Base-by-base conservation (phyloP, 208 protist species). In the Wallacemonas sp. region DNA sequence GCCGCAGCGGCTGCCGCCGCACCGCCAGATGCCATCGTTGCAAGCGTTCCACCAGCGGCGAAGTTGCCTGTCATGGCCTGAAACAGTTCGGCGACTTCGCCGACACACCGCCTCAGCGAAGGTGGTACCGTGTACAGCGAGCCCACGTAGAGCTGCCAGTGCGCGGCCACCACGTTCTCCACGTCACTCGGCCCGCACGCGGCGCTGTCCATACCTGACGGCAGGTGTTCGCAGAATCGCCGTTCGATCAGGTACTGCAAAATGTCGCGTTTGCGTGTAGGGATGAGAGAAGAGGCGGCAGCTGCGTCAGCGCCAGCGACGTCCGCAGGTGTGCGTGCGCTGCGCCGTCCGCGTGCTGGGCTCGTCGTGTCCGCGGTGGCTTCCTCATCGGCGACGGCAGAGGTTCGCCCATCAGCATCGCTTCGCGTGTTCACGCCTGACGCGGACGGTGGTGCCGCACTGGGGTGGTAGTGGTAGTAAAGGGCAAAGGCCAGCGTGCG, bases 81-180 rank as follows among this genome's bases (percentile, higher is more conserved):
- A 19, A 90, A 78, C 12, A 89, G 24, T 44, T 76, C 71, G 27
- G 70, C 69, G 26, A 89, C 32, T 36, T 52, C 44, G 8, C 36
- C 26, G 3, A 89, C 44, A 55, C 61, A 52, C 0, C 42, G n/a
- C 39, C 78, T 79, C 17, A 89, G 54, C 0, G 34, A 60, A 1
- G 55, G 22, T 29, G 87, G 74, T 0, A 87, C 69, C 12, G 70
- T 61, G 52, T 76, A 82, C 10, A 89, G 41, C 0, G 67, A 50
- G 4, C 87, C 87, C 50, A 93, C 64, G 29, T 76, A 19, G 15
- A 63, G 44, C 45, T 90, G 70, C 87, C 87, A 93, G 19, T 62
- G 73, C 10, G 21, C n/a, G 10, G 73, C 68, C 29, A 92, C 58
- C 10, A 55, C 41, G 3, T 24, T 44, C 24, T 44, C 54, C 66